Conservation (phyloP, 306 rosid genomes). For the Lupinus albus region DNA sequence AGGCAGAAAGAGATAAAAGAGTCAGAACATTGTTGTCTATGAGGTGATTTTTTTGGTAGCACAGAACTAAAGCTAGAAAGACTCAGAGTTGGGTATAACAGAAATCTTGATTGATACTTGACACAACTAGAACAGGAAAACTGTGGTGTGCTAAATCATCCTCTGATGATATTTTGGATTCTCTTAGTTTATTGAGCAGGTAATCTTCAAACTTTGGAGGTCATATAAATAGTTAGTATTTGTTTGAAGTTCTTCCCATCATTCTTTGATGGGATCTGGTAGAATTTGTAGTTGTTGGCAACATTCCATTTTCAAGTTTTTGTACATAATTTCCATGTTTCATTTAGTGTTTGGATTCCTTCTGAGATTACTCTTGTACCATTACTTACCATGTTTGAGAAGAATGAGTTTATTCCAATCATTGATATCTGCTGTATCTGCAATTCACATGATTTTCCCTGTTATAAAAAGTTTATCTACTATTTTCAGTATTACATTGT, state of each 20-base stretch:
- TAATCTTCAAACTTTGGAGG: conserved; percentile 24
- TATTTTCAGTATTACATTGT: neutral
- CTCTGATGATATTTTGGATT: conserved; percentile 49
- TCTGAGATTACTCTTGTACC: conserved; percentile 15
- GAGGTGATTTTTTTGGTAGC: conserved; percentile 61
- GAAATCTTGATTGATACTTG: neutral
- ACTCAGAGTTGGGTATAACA: neutral
- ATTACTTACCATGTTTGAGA: conserved; percentile 16
- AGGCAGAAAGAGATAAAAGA: conserved; percentile 68
- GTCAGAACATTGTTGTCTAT: conserved; percentile 79
- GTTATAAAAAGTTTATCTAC: neutral
- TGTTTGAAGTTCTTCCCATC: conserved; percentile 39
- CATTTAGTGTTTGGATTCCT: conserved; percentile 16
- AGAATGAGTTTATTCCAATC: neutral
- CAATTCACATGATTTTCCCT: neutral
- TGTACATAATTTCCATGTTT: conserved; percentile 46
- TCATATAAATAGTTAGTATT: conserved; percentile 3
- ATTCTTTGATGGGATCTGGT: conserved; percentile 56
- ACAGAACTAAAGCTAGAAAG: too few species aligned
- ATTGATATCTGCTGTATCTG: conserved; percentile 6
- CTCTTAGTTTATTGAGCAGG: conserved; percentile 11
- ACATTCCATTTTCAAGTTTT: neutral
- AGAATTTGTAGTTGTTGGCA: conserved; percentile 3
- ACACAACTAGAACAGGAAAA: neutral
- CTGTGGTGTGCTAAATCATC: conserved; percentile 39